phyloP scores from a whole-genome alignment of 2,329 filamentous ascomycete species.

The Arthrobotrys iridis region DNA sequence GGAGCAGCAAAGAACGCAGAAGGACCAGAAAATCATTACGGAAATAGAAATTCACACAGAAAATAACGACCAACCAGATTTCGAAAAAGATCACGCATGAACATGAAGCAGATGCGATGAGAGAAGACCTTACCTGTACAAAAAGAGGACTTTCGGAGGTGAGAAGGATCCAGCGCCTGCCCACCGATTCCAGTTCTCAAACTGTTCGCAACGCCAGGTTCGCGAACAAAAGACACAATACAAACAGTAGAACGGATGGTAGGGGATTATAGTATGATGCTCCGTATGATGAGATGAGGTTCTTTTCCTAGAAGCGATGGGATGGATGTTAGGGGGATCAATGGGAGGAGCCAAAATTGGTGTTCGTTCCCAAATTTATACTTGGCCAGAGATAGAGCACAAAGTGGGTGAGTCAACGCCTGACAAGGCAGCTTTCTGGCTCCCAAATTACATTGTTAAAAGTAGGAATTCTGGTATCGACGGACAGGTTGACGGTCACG shows the following conservation, averaged over 20 bases:
- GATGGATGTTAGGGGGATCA: slow-evolving; percentile 48
- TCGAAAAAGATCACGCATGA: slow-evolving; percentile 38
- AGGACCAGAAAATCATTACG: slow-evolving; percentile 31
- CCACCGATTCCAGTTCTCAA: neutral
- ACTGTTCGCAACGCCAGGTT: neutral
- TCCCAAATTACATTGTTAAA: neutral
- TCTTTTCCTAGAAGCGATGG: slow-evolving; percentile 36
- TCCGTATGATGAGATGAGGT: slow-evolving; percentile 19
- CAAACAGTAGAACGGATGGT: slow-evolving; percentile 17
- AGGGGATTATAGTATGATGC: neutral
- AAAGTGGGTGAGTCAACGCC: slow-evolving; percentile 47
- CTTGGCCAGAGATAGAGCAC: slow-evolving; percentile 31
- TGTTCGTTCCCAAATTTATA: slow-evolving; percentile 50
- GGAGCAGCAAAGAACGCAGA: slow-evolving; percentile 1
- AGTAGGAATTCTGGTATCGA: neutral
- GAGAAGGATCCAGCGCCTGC: slow-evolving; percentile 41
- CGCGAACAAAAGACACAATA: neutral
- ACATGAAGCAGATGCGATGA: slow-evolving; percentile 23
- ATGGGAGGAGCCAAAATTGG: slow-evolving; percentile 20
- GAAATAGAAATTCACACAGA: slow-evolving; percentile 51
- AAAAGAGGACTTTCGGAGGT: slow-evolving; percentile 38
- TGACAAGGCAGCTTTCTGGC: slow-evolving; percentile 39
- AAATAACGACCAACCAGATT: slow-evolving; percentile 32
- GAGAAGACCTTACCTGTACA: slow-evolving; percentile 25
- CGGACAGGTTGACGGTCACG: slow-evolving; percentile 24